phyloP scores from a whole-genome alignment of 225 moss, liverwort and hornwort genomes.

The Takakia lepidozioides region DNA sequence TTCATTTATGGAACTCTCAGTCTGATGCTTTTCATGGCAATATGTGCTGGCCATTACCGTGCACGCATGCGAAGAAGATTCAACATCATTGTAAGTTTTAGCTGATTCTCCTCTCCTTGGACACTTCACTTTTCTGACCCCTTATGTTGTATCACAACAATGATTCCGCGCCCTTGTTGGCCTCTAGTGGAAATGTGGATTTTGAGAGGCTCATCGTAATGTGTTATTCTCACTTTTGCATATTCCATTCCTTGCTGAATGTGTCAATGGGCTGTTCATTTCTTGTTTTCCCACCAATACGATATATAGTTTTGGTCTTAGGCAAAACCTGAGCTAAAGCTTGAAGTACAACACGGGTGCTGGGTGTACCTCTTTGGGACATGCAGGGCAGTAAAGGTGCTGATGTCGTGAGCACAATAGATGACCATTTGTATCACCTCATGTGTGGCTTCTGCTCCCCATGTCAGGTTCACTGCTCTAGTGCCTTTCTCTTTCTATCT shows the following conservation, averaged over 20 bases:
- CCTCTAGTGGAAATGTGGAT: too few species aligned
- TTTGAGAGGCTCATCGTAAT: too few species aligned
- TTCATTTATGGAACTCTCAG: constrained; percentile 42
- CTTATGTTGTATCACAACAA: too few species aligned
- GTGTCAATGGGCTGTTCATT: neutral
- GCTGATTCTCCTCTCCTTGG: too few species aligned
- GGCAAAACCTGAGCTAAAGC: neutral
- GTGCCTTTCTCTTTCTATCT: neutral
- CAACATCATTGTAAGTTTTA: constrained; percentile 44
- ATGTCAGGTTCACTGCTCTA: constrained; percentile 56
- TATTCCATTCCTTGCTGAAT: too few species aligned
- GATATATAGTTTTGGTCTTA: too few species aligned
- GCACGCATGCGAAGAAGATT: constrained; percentile 53
- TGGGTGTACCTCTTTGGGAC: neutral
- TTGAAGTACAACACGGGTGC: neutral
- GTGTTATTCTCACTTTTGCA: too few species aligned
- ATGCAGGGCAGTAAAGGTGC: constrained; percentile 55
- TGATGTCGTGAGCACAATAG: constrained; percentile 45
- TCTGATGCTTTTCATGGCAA: constrained; percentile 32
- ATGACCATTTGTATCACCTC: constrained; percentile 56
- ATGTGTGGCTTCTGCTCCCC: constrained; percentile 60
- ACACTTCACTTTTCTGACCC: too few species aligned
- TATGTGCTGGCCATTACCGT: constrained; percentile 47
- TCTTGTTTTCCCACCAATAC: neutral
- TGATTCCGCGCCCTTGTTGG: too few species aligned